Conservation (phyloP, 2,329 filamentous ascomycete species). For the Aspergillus quadricinctus region DNA sequence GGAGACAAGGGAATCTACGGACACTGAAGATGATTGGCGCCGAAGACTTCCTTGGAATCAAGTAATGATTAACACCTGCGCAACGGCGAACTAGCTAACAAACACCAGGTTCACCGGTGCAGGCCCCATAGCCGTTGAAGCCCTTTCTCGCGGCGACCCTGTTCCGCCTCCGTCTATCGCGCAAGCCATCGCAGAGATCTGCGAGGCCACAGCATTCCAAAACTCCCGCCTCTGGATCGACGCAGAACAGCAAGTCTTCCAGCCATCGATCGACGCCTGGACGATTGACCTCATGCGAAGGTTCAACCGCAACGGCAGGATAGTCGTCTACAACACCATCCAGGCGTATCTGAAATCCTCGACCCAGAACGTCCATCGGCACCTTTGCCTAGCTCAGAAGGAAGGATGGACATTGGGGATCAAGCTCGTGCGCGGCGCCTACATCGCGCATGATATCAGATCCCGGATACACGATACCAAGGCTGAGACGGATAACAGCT, state of each 20-base stretch:
- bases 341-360: constrained; percentile 46
- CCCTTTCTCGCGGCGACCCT: constrained; percentile 29
- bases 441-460: constrained; percentile 40
- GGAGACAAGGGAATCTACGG: constrained; percentile 45
- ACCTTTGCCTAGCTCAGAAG: constrained; percentile 34
- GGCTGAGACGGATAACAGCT: constrained; percentile 38
- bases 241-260: constrained; percentile 45
- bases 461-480: constrained; percentile 36
- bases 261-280: constrained; percentile 43
- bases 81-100: neutral
- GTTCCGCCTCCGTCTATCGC: constrained; percentile 30
- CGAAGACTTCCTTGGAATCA: constrained; percentile 43
- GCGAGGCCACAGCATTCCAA: constrained; percentile 29
- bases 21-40: constrained; percentile 43
- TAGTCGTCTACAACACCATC: constrained; percentile 42
- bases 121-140: constrained; percentile 34
- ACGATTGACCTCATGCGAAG: constrained; percentile 44
- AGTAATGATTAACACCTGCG: constrained; percentile 25
- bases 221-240: constrained; percentile 44
- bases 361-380: constrained; percentile 32
- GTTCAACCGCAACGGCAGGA: constrained; percentile 33
- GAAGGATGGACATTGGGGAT: constrained; percentile 42
- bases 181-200: constrained; percentile 36
- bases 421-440: constrained; percentile 46
- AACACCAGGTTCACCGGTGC: constrained; percentile 40